Percentiles rank a stretch among this genome's conserved stretches.
Evolutionary conservation across 208 protist species (phyloP).

Genomic region (Trypanosoma mega): DNA sequence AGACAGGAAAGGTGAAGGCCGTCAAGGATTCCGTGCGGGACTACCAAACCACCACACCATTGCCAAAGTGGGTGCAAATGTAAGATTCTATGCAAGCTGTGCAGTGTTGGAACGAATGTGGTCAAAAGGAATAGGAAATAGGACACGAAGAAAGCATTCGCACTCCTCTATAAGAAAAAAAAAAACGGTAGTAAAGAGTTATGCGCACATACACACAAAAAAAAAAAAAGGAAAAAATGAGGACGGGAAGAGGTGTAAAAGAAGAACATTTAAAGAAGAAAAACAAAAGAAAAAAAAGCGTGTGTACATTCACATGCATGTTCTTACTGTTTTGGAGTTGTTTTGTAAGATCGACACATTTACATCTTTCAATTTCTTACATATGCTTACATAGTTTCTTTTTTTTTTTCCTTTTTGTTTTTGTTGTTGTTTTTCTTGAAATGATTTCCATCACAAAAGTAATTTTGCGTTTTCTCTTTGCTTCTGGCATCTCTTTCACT

Average conservation of each 20-base stretch:
- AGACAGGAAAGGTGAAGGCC: slow-evolving; percentile 87
- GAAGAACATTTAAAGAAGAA: too few species aligned
- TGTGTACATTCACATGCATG: background rate
- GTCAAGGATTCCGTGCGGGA: slow-evolving; percentile 91
- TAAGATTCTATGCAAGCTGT: slow-evolving; percentile 21
- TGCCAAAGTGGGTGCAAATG: slow-evolving; percentile 86
- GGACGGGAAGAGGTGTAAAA: too few species aligned
- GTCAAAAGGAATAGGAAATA: background rate
- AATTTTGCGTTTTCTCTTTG: background rate
- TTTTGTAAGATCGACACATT: background rate
- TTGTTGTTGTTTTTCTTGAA: slow-evolving; percentile 1
- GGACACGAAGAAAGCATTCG: background rate
- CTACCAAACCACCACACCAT: slow-evolving; percentile 82
- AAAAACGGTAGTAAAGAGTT: too few species aligned
- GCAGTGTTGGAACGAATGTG: background rate
- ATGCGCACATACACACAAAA: too few species aligned
- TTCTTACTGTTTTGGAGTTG: background rate
- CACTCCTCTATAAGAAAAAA: background rate
- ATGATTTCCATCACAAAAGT: background rate
- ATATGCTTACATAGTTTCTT: background rate
- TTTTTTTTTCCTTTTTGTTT: slow-evolving; percentile 25
- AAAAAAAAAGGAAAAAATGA: slow-evolving; percentile 1
- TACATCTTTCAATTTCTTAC: background rate
- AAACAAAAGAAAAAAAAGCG: background rate
- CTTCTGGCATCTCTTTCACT: too few species aligned